Conservation (phyloP, 371 early-diverging fungal species). For the Rhizopus delemar region DNA sequence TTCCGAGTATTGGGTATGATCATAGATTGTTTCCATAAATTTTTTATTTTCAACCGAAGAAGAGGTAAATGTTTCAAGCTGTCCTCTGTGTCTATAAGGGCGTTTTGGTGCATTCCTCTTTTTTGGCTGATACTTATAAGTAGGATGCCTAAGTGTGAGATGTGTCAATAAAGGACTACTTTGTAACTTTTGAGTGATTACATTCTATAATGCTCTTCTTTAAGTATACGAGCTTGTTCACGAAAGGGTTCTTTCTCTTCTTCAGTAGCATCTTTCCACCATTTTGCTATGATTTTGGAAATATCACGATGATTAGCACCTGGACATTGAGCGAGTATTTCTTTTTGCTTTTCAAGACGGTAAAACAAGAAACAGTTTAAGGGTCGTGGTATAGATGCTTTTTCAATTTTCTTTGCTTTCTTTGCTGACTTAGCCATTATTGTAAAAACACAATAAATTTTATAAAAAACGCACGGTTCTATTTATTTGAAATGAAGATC, state of each 20-base stretch:
- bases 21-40: constrained; percentile 29
- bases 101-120: constrained; percentile 24
- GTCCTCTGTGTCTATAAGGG: constrained; percentile 19
- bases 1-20: not conserved
- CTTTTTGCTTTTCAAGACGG: constrained; percentile 70
- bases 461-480: not conserved
- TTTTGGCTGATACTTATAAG: constrained; percentile 33
- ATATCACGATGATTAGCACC: constrained; percentile 74
- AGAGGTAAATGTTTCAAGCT: constrained; percentile 33
- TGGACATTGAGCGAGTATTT: constrained; percentile 58
- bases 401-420: not conserved
- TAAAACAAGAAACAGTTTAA: constrained; percentile 71
- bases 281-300: constrained; percentile 70
- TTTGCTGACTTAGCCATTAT: not conserved
- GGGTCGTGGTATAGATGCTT: constrained; percentile 46
- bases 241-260: constrained; percentile 63
- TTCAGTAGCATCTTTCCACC: constrained; percentile 70
- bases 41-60: constrained; percentile 26
- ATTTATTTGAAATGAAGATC: not conserved
- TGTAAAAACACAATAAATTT: not conserved
- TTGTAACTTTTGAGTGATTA: not conserved
- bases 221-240: constrained; percentile 58
- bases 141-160: constrained; percentile 24
- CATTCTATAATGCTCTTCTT: constrained; percentile 54
- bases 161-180: not conserved